These are phyloP conservation scores for Umbelopsis sp. DNA, from an alignment of 192 early-diverging fungal species.

Conservation along the genomic window DNA sequence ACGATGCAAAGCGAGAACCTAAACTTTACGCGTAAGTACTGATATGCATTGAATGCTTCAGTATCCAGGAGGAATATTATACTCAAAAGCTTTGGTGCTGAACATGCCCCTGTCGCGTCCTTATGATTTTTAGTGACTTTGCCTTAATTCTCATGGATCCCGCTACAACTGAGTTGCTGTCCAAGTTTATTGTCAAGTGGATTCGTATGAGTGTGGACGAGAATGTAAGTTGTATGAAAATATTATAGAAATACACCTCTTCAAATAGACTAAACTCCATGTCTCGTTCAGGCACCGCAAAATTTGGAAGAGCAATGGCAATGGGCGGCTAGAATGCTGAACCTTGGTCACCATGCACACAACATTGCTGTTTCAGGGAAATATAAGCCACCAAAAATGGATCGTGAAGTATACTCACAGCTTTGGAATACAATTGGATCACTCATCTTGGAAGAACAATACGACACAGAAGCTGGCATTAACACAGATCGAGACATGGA, in stretches of 20 bases:
- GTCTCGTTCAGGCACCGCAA: not conserved
- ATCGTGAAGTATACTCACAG: slow-evolving; percentile 38
- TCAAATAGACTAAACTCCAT: not conserved
- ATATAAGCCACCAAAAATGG: slow-evolving; percentile 53
- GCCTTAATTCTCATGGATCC: slow-evolving; percentile 61
- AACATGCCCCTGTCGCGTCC: no score
- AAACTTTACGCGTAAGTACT: slow-evolving; percentile 52
- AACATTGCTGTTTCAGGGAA: slow-evolving; percentile 43
- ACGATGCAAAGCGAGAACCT: slow-evolving; percentile 46
- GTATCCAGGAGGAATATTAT: no score
- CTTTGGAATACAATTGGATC: slow-evolving; percentile 42
- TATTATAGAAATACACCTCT: not conserved
- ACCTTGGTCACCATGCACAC: slow-evolving; percentile 54
- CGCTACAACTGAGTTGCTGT: slow-evolving; percentile 52
- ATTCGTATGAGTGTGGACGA: slow-evolving; percentile 34
- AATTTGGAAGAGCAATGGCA: slow-evolving; percentile 34
- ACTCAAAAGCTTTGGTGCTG: no score
- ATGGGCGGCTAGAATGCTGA: slow-evolving; percentile 53
- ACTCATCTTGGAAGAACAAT: slow-evolving; percentile 25
- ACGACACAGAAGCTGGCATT: slow-evolving; percentile 23
- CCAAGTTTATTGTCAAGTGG: slow-evolving; percentile 44
- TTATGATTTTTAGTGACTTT: slow-evolving; percentile 52
- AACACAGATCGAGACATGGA: slow-evolving; percentile 34
- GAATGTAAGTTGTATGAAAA: not conserved
- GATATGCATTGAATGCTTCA: not conserved